Evolutionary conservation across 2,329 filamentous ascomycete species (phyloP).

Genomic region (Cytospora piceae): DNA sequence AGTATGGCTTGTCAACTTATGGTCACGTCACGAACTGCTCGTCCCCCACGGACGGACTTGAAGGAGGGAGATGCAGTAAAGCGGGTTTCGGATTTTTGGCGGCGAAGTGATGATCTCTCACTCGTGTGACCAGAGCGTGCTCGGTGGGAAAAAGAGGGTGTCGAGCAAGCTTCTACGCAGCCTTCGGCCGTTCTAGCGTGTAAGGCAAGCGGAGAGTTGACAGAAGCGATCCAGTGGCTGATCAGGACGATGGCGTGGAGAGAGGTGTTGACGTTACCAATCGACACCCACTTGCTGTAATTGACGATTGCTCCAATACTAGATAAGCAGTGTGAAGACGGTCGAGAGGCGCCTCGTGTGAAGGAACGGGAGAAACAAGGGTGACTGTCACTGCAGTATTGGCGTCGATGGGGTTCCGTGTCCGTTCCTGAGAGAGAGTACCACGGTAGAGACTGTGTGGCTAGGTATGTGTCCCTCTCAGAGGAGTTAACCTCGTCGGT

Average conservation of each 20-base stretch:
- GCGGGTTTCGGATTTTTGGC: conserved; percentile 18
- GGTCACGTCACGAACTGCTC: conserved; percentile 14
- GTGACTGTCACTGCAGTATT: not conserved
- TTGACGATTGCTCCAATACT: not conserved
- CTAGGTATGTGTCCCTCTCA: no score
- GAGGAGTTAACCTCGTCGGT: no score
- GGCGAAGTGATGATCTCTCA: not conserved
- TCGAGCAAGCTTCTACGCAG: conserved; percentile 29
- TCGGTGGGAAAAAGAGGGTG: conserved; percentile 22
- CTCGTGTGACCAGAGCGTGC: conserved; percentile 19
- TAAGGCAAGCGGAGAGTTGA: conserved; percentile 18
- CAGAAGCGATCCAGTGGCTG: not conserved
- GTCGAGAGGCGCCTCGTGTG: not conserved
- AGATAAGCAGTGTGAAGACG: not conserved
- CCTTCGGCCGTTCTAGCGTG: conserved; percentile 29
- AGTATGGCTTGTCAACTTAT: conserved; percentile 14
- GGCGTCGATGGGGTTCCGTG: not conserved
- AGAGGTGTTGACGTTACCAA: not conserved
- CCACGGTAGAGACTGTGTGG: not conserved
- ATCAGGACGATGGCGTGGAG: not conserved
- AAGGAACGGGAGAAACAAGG: not conserved
- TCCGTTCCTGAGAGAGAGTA: not conserved
- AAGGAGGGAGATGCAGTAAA: conserved; percentile 3
- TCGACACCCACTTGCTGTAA: not conserved
- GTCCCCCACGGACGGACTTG: conserved; percentile 18